Conservation (phyloP, 495 filamentous ascomycete species). For the Aspergillus ostianus region DNA sequence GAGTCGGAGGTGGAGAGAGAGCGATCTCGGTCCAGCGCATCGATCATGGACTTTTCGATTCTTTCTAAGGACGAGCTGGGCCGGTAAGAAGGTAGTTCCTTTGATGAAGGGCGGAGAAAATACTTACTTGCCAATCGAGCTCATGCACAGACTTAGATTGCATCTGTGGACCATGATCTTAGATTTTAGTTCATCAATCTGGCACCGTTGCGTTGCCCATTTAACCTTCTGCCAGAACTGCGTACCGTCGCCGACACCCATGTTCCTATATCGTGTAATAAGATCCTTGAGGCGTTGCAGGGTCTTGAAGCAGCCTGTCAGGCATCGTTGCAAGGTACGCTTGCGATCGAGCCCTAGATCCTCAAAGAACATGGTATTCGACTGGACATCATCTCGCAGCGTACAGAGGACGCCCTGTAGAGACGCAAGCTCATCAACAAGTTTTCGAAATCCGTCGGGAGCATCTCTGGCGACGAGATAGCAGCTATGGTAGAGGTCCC, state of each 20-base stretch:
- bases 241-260: conserved; percentile 29
- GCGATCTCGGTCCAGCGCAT: conserved; percentile 28
- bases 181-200: conserved; percentile 35
- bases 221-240: conserved; percentile 37
- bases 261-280: conserved; percentile 24
- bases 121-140: conserved; percentile 36
- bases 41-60: conserved; percentile 27
- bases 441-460: conserved; percentile 36
- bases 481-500: conserved; percentile 38
- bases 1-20: conserved; percentile 2
- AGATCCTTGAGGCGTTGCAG: conserved; percentile 30
- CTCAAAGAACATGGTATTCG: conserved; percentile 28
- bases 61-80: conserved; percentile 28
- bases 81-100: conserved; percentile 2
- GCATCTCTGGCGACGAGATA: conserved; percentile 31
- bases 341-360: conserved; percentile 26
- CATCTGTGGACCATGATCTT: conserved; percentile 37
- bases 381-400: conserved; percentile 30
- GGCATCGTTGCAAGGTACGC: conserved; percentile 28
- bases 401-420: conserved; percentile 32
- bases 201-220: conserved; percentile 32
- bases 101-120: neutral
- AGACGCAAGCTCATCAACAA: conserved; percentile 34
- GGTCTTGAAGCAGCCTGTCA: conserved; percentile 28
- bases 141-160: conserved; percentile 38